A percentile compares a stretch with the other conserved stretches of the same genome.
Conservation (phyloP, 1,139 yeast genomes). For the Suhomyces panamericanus region DNA sequence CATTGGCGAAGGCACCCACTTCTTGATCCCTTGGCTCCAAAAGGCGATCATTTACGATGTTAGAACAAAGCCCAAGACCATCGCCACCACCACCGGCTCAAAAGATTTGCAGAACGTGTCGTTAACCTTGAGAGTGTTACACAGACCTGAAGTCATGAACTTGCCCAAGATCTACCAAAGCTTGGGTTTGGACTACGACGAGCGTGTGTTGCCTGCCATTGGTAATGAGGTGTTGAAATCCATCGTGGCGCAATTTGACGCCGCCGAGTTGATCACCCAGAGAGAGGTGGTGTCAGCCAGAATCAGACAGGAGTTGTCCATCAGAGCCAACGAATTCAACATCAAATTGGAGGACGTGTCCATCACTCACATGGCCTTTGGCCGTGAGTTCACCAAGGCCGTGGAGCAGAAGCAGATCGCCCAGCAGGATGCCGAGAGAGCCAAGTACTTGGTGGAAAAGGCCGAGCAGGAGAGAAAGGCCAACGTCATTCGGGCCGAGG, state of each 20-base stretch:
- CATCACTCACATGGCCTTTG: constrained; percentile 97
- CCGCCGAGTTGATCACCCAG: constrained; percentile 96
- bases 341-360: constrained; percentile 95
- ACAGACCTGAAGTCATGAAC: constrained; percentile 84
- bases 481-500: constrained; percentile 93
- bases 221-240: constrained; percentile 95
- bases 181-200: constrained; percentile 94
- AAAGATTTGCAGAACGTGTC: constrained; percentile 96
- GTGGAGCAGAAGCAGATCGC: constrained; percentile 99
- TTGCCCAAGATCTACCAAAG: constrained; percentile 87
- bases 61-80: constrained; percentile 86
- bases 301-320: constrained; percentile 82
- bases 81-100: constrained; percentile 94
- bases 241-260: constrained; percentile 97
- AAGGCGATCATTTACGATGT: constrained; percentile 88
- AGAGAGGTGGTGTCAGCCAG: constrained; percentile 91
- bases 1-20: constrained; percentile 96
- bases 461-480: constrained; percentile 99
- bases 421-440: constrained; percentile 98
- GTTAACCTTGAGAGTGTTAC: constrained; percentile 87
- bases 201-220: constrained; percentile 93
- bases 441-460: constrained; percentile 88
- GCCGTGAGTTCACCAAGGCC: constrained; percentile 95
- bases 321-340: constrained; percentile 84
- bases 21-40: constrained; percentile 94